Evolutionary conservation across 2,329 filamentous ascomycete species (phyloP).

Genomic region (Aspergillus melleus): DNA sequence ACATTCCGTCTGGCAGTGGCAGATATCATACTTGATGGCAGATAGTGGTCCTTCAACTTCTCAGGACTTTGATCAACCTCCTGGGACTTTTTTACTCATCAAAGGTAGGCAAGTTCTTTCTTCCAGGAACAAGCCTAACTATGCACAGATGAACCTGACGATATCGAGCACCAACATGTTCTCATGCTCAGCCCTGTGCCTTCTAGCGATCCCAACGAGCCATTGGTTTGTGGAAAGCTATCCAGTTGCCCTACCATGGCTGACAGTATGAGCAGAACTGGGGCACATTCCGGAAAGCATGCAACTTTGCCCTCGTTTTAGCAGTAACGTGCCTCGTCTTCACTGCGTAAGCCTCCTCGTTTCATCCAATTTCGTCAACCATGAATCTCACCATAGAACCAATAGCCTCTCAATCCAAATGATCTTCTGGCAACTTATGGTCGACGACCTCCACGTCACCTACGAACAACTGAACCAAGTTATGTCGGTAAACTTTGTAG

Average conservation of each 20-base stretch:
- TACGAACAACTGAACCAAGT: slow-evolving; percentile 46
- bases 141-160: slow-evolving; percentile 4
- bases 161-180: slow-evolving; percentile 6
- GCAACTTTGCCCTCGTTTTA: slow-evolving; percentile 45
- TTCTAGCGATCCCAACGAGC: slow-evolving; percentile 39
- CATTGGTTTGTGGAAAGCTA: slow-evolving; percentile 25
- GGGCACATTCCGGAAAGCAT: slow-evolving; percentile 41
- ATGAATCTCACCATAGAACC: background rate
- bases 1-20: no score
- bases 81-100: slow-evolving; percentile 29
- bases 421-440: slow-evolving; percentile 50
- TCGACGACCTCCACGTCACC: slow-evolving; percentile 45
- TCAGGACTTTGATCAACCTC: slow-evolving; percentile 13
- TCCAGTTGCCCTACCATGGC: no score
- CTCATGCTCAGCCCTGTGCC: slow-evolving; percentile 40
- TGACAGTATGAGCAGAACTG: slow-evolving; percentile 39
- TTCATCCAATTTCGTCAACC: no score
- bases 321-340: slow-evolving; percentile 48
- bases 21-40: slow-evolving; percentile 12
- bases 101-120: slow-evolving; percentile 12
- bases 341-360: no score
- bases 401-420: slow-evolving; percentile 40
- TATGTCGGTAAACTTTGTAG: slow-evolving; percentile 49
- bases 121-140: background rate
- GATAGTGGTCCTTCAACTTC: background rate